Evolutionary conservation across 495 filamentous ascomycete genomes (phyloP).

Genomic region (Mycothermus thermophilus): DNA sequence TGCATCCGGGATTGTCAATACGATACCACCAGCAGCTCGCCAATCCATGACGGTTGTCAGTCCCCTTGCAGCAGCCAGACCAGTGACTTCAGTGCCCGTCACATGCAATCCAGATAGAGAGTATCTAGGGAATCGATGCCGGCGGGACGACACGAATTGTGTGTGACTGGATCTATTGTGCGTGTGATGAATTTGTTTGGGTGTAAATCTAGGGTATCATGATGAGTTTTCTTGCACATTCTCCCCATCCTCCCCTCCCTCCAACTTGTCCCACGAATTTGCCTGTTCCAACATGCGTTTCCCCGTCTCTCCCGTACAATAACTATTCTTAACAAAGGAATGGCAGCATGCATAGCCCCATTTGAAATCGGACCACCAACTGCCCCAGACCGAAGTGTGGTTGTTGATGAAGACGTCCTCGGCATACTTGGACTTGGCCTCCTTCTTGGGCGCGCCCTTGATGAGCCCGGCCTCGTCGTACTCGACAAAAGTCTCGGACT

Average conservation of each 20-base stretch:
- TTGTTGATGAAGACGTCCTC: constrained; percentile 86
- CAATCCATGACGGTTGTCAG: constrained; percentile 9
- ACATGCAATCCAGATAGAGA: too few relatives aligned
- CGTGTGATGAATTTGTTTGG: too few relatives aligned
- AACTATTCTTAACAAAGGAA: constrained; percentile 86
- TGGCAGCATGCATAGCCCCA: constrained; percentile 99
- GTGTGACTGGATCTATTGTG: too few relatives aligned
- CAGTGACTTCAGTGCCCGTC: too few relatives aligned
- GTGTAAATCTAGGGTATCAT: constrained; percentile 17
- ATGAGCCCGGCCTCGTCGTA: constrained; percentile 82
- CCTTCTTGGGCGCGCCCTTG: constrained; percentile 69
- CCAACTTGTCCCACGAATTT: constrained; percentile 16
- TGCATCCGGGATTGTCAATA: constrained; percentile 18
- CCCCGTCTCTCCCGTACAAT: constrained; percentile 85
- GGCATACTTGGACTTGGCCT: constrained; percentile 72
- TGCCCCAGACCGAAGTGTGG: constrained; percentile 87
- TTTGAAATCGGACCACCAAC: constrained; percentile 89
- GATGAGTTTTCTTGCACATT: constrained; percentile 1
- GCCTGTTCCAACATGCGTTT: constrained; percentile 37
- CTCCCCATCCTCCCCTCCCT: neutral
- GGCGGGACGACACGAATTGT: too few relatives aligned
- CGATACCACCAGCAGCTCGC: constrained; percentile 7
- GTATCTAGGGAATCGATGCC: too few relatives aligned
- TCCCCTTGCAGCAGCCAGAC: too few relatives aligned
- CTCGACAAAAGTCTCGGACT: constrained; percentile 83